phyloP scores from a whole-genome alignment of 257 asterid species.

The Linaria vulgaris region DNA sequence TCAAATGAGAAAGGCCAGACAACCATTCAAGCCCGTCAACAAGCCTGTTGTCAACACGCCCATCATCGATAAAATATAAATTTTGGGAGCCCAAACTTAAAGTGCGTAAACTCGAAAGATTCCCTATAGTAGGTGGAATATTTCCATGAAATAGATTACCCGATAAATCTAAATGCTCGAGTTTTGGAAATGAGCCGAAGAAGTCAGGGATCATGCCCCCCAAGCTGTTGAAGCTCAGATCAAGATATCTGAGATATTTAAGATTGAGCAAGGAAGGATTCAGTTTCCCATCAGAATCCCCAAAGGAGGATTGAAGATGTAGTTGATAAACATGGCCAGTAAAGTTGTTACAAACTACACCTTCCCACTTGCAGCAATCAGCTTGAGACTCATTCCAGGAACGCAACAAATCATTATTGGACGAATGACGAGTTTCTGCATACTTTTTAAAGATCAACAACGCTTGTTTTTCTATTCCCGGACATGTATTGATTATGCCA shows the following conservation, averaged over 20 bases:
- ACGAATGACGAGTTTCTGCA: too few relatives aligned
- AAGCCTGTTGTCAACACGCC: too few relatives aligned
- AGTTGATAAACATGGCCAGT: slow-evolving; percentile 15
- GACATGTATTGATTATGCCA: too few relatives aligned
- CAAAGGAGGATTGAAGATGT: background rate
- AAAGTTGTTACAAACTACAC: background rate
- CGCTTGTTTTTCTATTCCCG: too few relatives aligned
- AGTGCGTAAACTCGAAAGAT: slow-evolving; percentile 22
- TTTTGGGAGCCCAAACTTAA: background rate
- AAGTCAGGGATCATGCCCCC: slow-evolving; percentile 17
- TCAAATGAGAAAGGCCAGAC: slow-evolving; percentile 12
- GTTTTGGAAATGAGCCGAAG: slow-evolving; percentile 18
- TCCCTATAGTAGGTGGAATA: slow-evolving; percentile 12
- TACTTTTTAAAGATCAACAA: too few relatives aligned
- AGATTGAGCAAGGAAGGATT: slow-evolving; percentile 22
- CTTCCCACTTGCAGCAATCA: too few relatives aligned
- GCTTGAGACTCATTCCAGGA: too few relatives aligned
- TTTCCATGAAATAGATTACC: background rate
- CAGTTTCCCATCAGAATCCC: too few relatives aligned
- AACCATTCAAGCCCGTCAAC: slow-evolving; percentile 12
- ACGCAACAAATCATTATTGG: too few relatives aligned
- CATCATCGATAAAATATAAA: background rate
- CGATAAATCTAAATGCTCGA: slow-evolving; percentile 13
- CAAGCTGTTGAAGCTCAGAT: slow-evolving; percentile 18
- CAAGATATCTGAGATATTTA: slow-evolving; percentile 11